Evolutionary conservation across 257 asterid genomes (phyloP), one percentile per base, ranked within the genome.

Genomic region (Coffea eugenioides): DNA sequence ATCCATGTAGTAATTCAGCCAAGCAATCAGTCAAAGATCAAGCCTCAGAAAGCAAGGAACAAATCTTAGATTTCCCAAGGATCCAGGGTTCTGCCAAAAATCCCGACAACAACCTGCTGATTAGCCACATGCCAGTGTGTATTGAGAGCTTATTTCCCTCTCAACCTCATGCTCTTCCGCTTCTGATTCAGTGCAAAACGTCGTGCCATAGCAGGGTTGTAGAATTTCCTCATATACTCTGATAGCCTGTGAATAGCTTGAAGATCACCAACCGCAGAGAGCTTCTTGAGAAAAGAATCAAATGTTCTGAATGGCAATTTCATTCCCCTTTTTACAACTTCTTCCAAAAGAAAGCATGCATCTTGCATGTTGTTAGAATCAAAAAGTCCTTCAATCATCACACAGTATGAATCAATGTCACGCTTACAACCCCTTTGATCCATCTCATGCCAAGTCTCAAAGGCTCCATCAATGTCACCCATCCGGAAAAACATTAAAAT

Each of bases 151-250:
- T 83, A 92, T 87, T 83, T 90, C 59, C 92, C 95, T 79, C 97
- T 86, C 66, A 92, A 86, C 83, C 92, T 93, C 87, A 80, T 76
- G 83, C 97, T 91, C 81, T 74, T 92, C 49, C 97, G 89, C 89
- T 89, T 92, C 90, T 90, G 93, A 79, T 80, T 88, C 62, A 93
- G 76, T 67, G 97, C 89, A 80, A 89, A 90, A 72, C 97, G 97
- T 0, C 99, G 92, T 21, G 97, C 98, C 97, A 95, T 92, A 7
- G 97, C 95, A 77, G 98, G 97, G 82, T 94, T 93, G 80, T 92
- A 93, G 84, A 91, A 92, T 62, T 78, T 91, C 80, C 94, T 89
- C 98, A 93, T 95, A 74, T 95, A 95, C 77, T 91, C 99, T 3
- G 99, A 95, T 7, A 95, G 86, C 80, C 83, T 91, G 54, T 93